Base-by-base conservation (phyloP, 257 asterid genomes). In the Solanum appendiculatum region DNA sequence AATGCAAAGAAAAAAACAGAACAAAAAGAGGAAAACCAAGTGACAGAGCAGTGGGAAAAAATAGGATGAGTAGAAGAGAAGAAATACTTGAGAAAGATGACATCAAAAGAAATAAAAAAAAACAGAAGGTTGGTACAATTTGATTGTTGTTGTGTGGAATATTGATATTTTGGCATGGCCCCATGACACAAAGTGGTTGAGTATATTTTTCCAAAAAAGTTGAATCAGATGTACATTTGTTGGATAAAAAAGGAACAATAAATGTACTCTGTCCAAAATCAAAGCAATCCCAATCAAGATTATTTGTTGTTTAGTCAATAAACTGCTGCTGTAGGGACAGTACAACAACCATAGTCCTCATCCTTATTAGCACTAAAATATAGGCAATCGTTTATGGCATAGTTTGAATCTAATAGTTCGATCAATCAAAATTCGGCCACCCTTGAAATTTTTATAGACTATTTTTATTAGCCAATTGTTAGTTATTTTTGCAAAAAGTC, bases 21-120 rank as follows among this genome's bases (percentile, higher is more conserved):
- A 82, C 44, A 88, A 77, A 84, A 34, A 86, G 83, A 86, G 69
- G 81, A 72, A 37, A 85, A 46, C 4, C 87, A 46, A 83, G 82
- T 60, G 91, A 58, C 84, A 77, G 88, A 84, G 90, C 72, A 88
- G 87, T 69, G 88, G 85, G 85, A 46, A 82, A 56, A 85, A 82
- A 72, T 60, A 89, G 90, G 89, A 82, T 86, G 96, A 92, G 95
- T 92, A 88, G 89, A 92, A 91, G 72, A 88, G 92, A 93, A 91
- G 94, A 89, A 91, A 93, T 77, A 85, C 93, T 89, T 92, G 92
- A 87, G 86, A 81, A 46, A 86, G 89, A 90, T 87, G 92, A 90
- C 84, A 88, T 87, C 80, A 83, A 87, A 85, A 63, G 85, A 72
- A 54, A 63, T 54, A 56, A 44, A 87, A 88, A 85, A 82, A 88